These are phyloP conservation scores for Lasiodiplodia gonubiensis DNA, from an alignment of 2,329 filamentous ascomycete species.

Conservation along the genomic window DNA sequence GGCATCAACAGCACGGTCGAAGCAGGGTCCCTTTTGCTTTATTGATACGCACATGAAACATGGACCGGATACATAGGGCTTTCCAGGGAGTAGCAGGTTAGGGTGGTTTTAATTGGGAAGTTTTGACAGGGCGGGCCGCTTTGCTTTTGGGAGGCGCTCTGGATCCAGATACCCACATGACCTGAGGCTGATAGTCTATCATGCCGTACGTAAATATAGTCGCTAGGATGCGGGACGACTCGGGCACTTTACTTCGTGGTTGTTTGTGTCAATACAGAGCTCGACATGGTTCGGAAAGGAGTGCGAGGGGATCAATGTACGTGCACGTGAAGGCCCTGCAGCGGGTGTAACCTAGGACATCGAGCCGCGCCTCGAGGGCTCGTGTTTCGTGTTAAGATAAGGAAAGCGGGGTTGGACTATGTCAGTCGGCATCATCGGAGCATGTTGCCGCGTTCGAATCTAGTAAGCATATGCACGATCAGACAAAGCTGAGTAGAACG, in stretches of 20 bases:
- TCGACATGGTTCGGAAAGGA: not conserved
- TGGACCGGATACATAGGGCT: not conserved
- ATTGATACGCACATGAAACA: not conserved
- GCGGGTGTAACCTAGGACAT: too few relatives aligned
- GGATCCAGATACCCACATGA: not conserved
- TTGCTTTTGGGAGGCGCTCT: not conserved
- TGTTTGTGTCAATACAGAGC: not conserved
- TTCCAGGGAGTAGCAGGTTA: not conserved
- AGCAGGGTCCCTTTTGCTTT: not conserved
- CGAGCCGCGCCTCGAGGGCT: not conserved
- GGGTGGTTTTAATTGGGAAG: not conserved
- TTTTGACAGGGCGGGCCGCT: not conserved
- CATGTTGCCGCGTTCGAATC: not conserved
- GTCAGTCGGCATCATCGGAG: not conserved
- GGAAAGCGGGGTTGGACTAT: not conserved
- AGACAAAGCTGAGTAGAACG: conserved; percentile 7
- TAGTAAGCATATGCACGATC: not conserved
- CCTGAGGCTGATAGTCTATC: not conserved
- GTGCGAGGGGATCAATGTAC: not conserved
- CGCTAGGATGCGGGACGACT: not conserved
- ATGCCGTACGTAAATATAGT: not conserved
- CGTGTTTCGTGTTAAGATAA: not conserved
- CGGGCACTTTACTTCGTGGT: not conserved
- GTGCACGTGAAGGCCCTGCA: too few relatives aligned
- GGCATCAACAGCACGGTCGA: not conserved